A percentile compares a stretch with the other conserved stretches of the same genome.
These are phyloP conservation scores for Microdochium trichocladiopsis DNA, from an alignment of 2,329 filamentous ascomycete genomes.

Conservation along the genomic window DNA sequence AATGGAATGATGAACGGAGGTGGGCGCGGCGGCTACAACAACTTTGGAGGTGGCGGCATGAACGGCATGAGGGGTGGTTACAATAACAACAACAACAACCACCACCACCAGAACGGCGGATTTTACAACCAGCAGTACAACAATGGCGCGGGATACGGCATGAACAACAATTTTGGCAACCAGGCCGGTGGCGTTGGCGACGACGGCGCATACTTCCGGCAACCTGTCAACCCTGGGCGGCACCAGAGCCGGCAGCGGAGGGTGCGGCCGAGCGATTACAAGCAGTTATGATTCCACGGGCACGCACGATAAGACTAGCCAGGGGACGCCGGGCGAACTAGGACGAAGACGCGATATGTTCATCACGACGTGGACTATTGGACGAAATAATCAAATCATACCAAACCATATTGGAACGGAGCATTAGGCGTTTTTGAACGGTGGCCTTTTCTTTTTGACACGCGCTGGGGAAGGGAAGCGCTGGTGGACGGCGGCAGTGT, in stretches of 20 bases:
- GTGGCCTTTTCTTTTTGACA: no score
- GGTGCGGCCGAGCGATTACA: conserved; percentile 83
- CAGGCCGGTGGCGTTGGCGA: conserved; percentile 41
- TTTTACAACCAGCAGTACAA: conserved; percentile 20
- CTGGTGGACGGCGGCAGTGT: no score
- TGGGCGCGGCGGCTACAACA: conserved; percentile 10
- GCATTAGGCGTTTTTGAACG: no score
- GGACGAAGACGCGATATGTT: no score
- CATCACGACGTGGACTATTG: no score
- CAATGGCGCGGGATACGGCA: conserved; percentile 2
- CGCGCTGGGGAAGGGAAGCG: no score
- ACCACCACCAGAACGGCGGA: conserved; percentile 14
- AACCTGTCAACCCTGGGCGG: conserved; percentile 90
- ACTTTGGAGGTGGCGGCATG: conserved; percentile 17
- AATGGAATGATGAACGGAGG: conserved; percentile 16
- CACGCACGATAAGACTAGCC: not conserved
- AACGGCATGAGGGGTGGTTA: conserved; percentile 22
- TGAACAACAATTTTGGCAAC: conserved; percentile 23
- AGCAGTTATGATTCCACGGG: conserved; percentile 55
- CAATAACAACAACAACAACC: conserved; percentile 21
- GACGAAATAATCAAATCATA: no score
- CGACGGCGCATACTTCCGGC: conserved; percentile 89
- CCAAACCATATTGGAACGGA: no score
- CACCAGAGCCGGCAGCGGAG: conserved; percentile 76
- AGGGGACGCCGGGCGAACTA: no score